Conservation (phyloP, 2,329 filamentous ascomycete species). For the Lachnellula subtilissima region DNA sequence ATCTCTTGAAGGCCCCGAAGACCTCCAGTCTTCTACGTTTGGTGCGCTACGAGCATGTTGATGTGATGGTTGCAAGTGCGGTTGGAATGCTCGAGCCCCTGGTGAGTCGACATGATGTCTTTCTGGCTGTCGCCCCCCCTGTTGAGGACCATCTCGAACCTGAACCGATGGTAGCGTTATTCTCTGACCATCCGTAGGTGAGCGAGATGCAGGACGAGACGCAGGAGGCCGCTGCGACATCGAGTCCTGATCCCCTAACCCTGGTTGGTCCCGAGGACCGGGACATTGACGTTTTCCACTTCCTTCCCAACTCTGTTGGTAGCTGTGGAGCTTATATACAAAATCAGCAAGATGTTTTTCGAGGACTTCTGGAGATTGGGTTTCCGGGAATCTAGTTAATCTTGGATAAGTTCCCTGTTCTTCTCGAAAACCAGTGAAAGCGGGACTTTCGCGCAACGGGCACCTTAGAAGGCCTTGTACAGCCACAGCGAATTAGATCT, state of each 20-base stretch:
- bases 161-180: slow-evolving; percentile 31
- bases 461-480: slow-evolving; percentile 34
- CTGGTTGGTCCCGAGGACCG: slow-evolving; percentile 45
- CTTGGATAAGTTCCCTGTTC: slow-evolving; percentile 27
- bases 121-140: slow-evolving; percentile 23
- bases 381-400: slow-evolving; percentile 25
- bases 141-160: slow-evolving; percentile 30
- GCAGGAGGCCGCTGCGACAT: slow-evolving; percentile 60
- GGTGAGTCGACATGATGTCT: slow-evolving; percentile 20
- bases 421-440: slow-evolving; percentile 29
- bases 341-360: slow-evolving; percentile 30
- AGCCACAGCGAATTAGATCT: slow-evolving; percentile 35
- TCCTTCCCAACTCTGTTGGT: slow-evolving; percentile 33
- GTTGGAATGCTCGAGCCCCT: slow-evolving; percentile 17
- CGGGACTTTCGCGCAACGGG: slow-evolving; percentile 31
- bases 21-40: slow-evolving; percentile 23
- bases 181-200: slow-evolving; percentile 31
- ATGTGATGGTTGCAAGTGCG: slow-evolving; percentile 20
- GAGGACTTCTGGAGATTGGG: slow-evolving; percentile 26
- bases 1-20: slow-evolving; percentile 26
- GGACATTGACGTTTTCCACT: slow-evolving; percentile 51
- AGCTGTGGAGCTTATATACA: slow-evolving; percentile 32
- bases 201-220: slow-evolving; percentile 51
- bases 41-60: slow-evolving; percentile 17
- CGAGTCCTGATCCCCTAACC: slow-evolving; percentile 54